Evolutionary conservation across 208 protist species (phyloP), one percentile per base, ranked within the genome.

Genomic region (Trypanosoma caninum): DNA sequence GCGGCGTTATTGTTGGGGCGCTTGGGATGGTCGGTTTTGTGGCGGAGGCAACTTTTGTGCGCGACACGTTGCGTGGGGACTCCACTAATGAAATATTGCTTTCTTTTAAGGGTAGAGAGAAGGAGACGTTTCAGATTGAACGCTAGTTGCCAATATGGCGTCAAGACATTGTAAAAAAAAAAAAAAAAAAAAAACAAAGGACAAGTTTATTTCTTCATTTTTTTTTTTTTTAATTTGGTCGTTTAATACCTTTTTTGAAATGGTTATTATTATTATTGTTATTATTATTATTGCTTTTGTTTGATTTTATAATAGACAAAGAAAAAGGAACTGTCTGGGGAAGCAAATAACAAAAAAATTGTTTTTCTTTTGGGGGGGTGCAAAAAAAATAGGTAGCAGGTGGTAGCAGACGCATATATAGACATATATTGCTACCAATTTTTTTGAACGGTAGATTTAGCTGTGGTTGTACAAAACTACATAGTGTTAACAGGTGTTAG

Each of bases 1-100:
- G 96, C 66, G 98, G 98, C 25, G 97, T 99, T 8, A 84, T 99
- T 7, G 69, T 86, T 11, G 98, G 98, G 14, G 94, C 96, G 28
- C 69, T 99, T 13, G 93, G 97, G 52, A 88, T 98, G 80, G 87
- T 99, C 1, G 82, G 89, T 14, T 91, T 95, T 60, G 68, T 90
- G 31, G 82, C 89, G 1, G 81, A 97, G 65, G 82, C 78, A 14
- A 50, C 65, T 27, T 98, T 96, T 70, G 75, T 86, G 22, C 76
- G 82, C 10, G 91, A 97, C 69, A 78, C 54, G 48, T 80, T 98
- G 27, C 79, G 83, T 28, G 97, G 94, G 23, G 91, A 98, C 65
- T 42, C 87, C 6, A 73, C 59, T 35, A 93, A 93, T 30, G 93
- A 98, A 56, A 91, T 98, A 44, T 68, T 81, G 23, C 63, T 98